Conservation (phyloP, 2,329 filamentous ascomycete species). For the Aspergillus sp. region DNA sequence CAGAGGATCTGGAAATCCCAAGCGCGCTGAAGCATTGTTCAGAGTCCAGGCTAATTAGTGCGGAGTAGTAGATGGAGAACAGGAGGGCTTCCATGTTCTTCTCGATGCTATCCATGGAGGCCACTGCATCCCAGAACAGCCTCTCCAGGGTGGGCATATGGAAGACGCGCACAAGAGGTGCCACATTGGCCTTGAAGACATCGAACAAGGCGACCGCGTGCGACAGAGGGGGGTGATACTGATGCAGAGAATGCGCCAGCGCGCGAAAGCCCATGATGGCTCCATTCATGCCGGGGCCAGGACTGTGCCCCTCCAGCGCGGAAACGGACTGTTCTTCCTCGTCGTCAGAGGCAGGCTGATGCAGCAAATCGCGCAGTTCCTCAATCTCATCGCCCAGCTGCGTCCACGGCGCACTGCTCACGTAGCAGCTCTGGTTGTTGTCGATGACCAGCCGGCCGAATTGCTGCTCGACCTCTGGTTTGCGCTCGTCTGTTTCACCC, state of each 20-base stretch:
- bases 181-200: slow-evolving; percentile 36
- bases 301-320: slow-evolving; percentile 53
- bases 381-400: slow-evolving; percentile 61
- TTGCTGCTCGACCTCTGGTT: slow-evolving; percentile 29
- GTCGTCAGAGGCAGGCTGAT: slow-evolving; percentile 35
- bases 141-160: slow-evolving; percentile 53
- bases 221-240: slow-evolving; percentile 49
- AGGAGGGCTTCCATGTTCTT: slow-evolving; percentile 56
- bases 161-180: slow-evolving; percentile 56
- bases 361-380: slow-evolving; percentile 58
- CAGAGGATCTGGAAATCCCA: slow-evolving; percentile 45
- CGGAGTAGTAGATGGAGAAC: slow-evolving; percentile 60
- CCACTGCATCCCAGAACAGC: slow-evolving; percentile 47
- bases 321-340: slow-evolving; percentile 19
- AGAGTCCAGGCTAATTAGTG: slow-evolving; percentile 51
- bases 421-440: slow-evolving; percentile 59
- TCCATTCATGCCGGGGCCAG: slow-evolving; percentile 49
- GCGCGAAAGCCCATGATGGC: slow-evolving; percentile 49
- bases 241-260: slow-evolving; percentile 50
- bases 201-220: slow-evolving; percentile 16
- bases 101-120: slow-evolving; percentile 46
- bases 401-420: slow-evolving; percentile 63
- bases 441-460: slow-evolving; percentile 61
- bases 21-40: slow-evolving; percentile 49
- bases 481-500: slow-evolving; percentile 21